Conservation (phyloP, 768 basidiomycete species). For the Paxillus ammoniavirescens region DNA sequence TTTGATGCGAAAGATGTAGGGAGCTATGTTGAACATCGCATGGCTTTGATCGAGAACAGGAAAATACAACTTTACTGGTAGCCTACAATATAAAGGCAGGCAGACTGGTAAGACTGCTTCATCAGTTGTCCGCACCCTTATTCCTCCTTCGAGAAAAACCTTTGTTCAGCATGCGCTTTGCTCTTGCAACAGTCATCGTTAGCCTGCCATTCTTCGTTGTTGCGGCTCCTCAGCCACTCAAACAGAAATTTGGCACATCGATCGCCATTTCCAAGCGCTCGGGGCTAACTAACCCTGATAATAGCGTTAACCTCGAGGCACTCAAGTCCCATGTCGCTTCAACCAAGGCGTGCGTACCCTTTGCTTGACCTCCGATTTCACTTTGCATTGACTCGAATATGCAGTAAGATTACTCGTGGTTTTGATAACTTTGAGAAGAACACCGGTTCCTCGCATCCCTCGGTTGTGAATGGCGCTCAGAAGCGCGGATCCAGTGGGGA, state of each 20-base stretch:
- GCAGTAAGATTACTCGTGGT: conserved; percentile 6
- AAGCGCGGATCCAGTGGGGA: conserved; percentile 1
- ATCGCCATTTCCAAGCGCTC: conserved; percentile 12
- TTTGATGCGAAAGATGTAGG: too few relatives aligned
- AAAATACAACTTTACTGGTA: background rate
- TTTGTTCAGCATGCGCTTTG: conserved; percentile 7
- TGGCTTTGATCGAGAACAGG: too few relatives aligned
- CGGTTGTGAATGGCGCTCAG: background rate
- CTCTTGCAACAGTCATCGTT: conserved; percentile 2
- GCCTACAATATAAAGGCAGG: background rate
- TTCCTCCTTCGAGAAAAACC: background rate
- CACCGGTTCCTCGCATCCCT: conserved; percentile 2
- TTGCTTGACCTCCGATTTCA: background rate
- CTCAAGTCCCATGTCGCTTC: conserved; percentile 8
- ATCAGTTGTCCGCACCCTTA: background rate
- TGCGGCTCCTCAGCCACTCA: conserved; percentile 6
- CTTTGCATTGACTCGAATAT: background rate
- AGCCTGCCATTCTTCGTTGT: conserved; percentile 4
- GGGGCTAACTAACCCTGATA: conserved; percentile 4
- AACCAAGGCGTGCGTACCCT: conserved; percentile 8
- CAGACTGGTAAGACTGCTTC: background rate
- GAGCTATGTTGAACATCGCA: too few relatives aligned
- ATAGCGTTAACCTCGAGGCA: conserved; percentile 1
- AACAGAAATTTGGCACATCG: background rate
- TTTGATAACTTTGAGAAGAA: conserved; percentile 7